Percentiles rank a stretch among this genome's conserved stretches.
Conservation (phyloP, 257 asterid genomes). For the Striga asiatica region DNA sequence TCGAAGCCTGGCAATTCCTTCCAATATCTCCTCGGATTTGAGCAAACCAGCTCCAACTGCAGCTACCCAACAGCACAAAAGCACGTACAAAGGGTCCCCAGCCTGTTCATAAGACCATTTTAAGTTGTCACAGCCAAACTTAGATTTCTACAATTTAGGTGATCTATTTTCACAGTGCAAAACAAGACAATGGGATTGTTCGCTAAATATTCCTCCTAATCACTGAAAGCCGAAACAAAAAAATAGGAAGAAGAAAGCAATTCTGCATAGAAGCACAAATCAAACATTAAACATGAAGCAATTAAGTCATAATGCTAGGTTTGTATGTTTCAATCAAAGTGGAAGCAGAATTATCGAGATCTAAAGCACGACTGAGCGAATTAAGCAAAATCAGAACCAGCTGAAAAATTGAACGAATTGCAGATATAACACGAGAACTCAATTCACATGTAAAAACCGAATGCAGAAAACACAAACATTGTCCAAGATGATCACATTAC, state of each 20-base stretch:
- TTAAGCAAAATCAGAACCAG: too few relatives aligned
- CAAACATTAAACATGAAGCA: too few relatives aligned
- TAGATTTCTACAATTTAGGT: background rate
- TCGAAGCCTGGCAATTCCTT: conserved; percentile 87
- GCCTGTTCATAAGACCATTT: conserved; percentile 33
- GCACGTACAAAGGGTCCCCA: conserved; percentile 84
- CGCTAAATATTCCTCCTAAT: too few relatives aligned
- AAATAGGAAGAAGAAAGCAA: too few relatives aligned
- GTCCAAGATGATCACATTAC: background rate
- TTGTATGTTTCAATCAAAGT: too few relatives aligned
- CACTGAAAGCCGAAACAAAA: too few relatives aligned
- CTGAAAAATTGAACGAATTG: too few relatives aligned
- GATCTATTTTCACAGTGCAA: background rate
- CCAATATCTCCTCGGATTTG: conserved; percentile 89
- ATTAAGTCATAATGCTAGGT: too few relatives aligned
- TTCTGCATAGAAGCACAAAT: too few relatives aligned
- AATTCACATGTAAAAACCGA: background rate
- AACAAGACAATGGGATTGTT: background rate
- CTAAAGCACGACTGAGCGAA: too few relatives aligned
- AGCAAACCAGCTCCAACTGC: conserved; percentile 95
- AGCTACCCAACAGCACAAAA: conserved; percentile 86
- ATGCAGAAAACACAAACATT: background rate
- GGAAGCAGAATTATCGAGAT: too few relatives aligned
- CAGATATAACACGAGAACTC: background rate
- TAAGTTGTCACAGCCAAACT: too few relatives aligned